A percentile compares a stretch with the other conserved stretches of the same genome.
Conservation (phyloP, 805 yeast species). For the Barnettozyma botsteinii region DNA sequence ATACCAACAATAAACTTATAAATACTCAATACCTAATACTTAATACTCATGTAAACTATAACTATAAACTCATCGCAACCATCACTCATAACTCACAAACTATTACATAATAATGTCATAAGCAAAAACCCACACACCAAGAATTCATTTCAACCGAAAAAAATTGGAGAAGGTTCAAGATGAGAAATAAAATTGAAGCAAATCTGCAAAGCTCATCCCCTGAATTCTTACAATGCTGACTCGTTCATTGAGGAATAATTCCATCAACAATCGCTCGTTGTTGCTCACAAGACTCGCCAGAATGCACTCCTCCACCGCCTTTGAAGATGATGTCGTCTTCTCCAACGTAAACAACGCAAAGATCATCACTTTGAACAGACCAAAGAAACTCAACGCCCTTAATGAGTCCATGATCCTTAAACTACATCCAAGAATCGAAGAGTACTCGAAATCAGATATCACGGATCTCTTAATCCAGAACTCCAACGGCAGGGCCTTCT, state of each 20-base stretch:
- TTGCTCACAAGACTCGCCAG: not conserved
- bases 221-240: not conserved
- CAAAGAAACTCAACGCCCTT: conserved; percentile 79
- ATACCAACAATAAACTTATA: no score
- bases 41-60: no score
- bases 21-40: no score
- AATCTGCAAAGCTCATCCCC: not conserved
- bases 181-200: not conserved
- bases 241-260: not conserved
- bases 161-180: not conserved
- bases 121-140: no score
- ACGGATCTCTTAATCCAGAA: conserved; percentile 64
- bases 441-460: conserved; percentile 64
- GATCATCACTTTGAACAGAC: conserved; percentile 70
- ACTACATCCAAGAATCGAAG: conserved; percentile 67
- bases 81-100: no score
- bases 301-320: conserved; percentile 3
- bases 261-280: not conserved
- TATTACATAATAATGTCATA: no score
- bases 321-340: conserved; percentile 55
- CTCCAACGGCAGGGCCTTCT: conserved; percentile 58
- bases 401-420: conserved; percentile 67
- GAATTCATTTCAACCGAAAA: no score
- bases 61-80: no score
- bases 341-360: conserved; percentile 59